These are phyloP conservation scores for Hebeloma cylindrosporum DNA, from an alignment of 768 basidiomycete genomes.

Conservation along the genomic window DNA sequence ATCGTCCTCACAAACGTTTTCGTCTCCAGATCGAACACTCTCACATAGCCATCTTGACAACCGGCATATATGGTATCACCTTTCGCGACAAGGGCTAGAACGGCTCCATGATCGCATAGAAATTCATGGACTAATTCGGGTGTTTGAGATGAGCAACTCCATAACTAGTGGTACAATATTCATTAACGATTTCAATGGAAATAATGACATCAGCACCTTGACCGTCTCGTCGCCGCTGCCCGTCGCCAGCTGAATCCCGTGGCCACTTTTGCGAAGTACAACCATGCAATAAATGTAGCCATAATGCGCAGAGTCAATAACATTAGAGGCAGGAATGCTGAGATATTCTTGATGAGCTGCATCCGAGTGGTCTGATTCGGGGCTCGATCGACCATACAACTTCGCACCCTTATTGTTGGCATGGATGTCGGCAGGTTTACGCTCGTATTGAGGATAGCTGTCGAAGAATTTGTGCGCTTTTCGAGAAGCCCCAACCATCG, in stretches of 20 bases:
- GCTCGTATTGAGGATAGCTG: slow-evolving; percentile 75
- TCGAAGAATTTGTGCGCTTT: slow-evolving; percentile 91
- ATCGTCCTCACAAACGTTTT: slow-evolving; percentile 84
- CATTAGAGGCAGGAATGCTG: slow-evolving; percentile 63
- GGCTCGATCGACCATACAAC: slow-evolving; percentile 28
- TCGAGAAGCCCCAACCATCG: slow-evolving; percentile 31
- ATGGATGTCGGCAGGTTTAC: slow-evolving; percentile 64
- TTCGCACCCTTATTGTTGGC: slow-evolving; percentile 53
- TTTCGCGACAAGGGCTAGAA: slow-evolving; percentile 72
- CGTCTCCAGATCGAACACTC: slow-evolving; percentile 89
- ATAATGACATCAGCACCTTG: slow-evolving; percentile 49
- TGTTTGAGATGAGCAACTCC: slow-evolving; percentile 50
- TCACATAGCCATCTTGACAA: slow-evolving; percentile 91
- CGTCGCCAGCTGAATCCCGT: slow-evolving; percentile 59
- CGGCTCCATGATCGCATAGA: slow-evolving; percentile 72
- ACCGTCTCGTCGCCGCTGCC: slow-evolving; percentile 91
- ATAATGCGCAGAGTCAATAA: slow-evolving; percentile 88
- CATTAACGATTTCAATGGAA: not conserved
- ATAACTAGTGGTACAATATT: slow-evolving; percentile 46
- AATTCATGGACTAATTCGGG: slow-evolving; percentile 64
- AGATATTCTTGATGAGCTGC: slow-evolving; percentile 41
- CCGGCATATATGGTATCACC: slow-evolving; percentile 89
- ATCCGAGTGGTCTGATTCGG: slow-evolving; percentile 32
- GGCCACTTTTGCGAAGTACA: slow-evolving; percentile 27
- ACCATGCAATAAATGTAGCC: slow-evolving; percentile 91